Percentiles rank a stretch among this genome's conserved stretches.
phyloP scores from a whole-genome alignment of 257 asterid genomes.

The Solanum clarkiae region DNA sequence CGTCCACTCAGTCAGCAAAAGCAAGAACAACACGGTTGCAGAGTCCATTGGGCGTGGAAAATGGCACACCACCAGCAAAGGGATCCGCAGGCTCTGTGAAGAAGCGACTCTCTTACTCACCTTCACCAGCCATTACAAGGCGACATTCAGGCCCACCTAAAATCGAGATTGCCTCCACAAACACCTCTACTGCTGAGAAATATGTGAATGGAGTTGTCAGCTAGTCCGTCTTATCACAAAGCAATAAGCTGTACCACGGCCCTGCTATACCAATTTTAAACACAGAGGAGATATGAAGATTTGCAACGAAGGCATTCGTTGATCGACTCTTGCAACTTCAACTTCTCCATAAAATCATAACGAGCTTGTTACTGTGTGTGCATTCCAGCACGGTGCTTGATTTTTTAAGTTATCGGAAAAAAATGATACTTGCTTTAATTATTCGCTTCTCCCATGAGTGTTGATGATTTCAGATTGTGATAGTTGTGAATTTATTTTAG shows the following conservation, averaged over 20 bases:
- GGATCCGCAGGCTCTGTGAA: slow-evolving; percentile 37
- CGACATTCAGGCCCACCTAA: slow-evolving; percentile 61
- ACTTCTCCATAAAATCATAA: neutral
- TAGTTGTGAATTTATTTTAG: neutral
- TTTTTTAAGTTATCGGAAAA: neutral
- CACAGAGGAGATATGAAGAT: neutral
- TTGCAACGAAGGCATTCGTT: neutral
- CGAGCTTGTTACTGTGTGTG: neutral
- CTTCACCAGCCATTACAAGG: slow-evolving; percentile 72
- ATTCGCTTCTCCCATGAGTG: neutral
- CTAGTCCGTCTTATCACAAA: neutral
- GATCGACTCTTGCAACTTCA: neutral
- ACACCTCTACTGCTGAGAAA: slow-evolving; percentile 9
- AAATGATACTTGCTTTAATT: neutral
- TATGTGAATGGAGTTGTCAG: slow-evolving; percentile 17
- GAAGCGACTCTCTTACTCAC: slow-evolving; percentile 77
- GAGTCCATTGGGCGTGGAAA: slow-evolving; percentile 57
- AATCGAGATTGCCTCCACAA: slow-evolving; percentile 14
- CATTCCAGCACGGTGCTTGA: neutral
- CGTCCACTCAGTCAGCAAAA: slow-evolving; percentile 64
- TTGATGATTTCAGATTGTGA: neutral
- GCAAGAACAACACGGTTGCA: slow-evolving; percentile 65
- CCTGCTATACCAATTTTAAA: neutral
- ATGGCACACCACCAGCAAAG: slow-evolving; percentile 37
- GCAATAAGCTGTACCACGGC: neutral